Percentiles rank a stretch among this genome's conserved stretches.
Conservation (phyloP, 2,329 filamentous ascomycete genomes). For the Apiospora pterosperma region DNA sequence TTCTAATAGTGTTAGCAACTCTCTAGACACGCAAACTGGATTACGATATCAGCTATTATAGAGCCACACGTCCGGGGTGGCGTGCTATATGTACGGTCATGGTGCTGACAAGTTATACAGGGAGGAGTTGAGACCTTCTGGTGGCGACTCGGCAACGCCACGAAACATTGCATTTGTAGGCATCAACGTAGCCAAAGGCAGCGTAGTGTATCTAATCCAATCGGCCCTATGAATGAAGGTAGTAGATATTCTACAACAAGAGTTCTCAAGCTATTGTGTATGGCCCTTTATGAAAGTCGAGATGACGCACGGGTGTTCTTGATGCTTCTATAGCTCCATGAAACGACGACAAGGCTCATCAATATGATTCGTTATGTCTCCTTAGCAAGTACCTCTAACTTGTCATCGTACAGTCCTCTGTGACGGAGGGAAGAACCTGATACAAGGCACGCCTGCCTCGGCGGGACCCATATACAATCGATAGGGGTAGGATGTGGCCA, state of each 20-base stretch:
- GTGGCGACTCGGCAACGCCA: background rate
- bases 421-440: background rate
- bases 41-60: background rate
- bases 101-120: background rate
- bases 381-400: background rate
- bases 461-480: background rate
- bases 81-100: background rate
- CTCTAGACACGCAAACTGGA: background rate
- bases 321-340: background rate
- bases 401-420: background rate
- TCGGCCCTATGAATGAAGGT: background rate
- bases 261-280: background rate
- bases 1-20: background rate
- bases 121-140: background rate
- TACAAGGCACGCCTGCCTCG: background rate
- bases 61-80: background rate
- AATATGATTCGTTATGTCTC: background rate
- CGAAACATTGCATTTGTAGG: background rate
- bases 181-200: background rate
- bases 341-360: background rate
- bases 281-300: background rate
- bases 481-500: background rate
- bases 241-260: background rate
- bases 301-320: too few species aligned
- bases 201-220: background rate